Evolutionary conservation across 371 early-diverging fungal species (phyloP).

Genomic region (Haplosporangium sp.): DNA sequence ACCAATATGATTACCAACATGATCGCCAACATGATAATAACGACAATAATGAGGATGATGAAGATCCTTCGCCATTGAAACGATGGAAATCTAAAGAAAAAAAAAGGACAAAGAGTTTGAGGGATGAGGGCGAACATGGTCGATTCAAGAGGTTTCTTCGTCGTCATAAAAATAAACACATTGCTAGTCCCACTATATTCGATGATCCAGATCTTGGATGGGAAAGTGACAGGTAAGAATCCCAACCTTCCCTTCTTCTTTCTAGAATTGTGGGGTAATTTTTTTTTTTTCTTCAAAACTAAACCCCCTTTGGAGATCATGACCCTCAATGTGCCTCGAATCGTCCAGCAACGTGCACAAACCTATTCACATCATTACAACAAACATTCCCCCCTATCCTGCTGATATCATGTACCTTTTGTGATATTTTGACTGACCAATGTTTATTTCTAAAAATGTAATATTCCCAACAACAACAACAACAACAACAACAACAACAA

Average conservation of each 20-base stretch:
- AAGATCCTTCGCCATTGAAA: background rate
- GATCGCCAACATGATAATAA: background rate
- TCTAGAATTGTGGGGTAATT: no score
- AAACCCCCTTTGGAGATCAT: background rate
- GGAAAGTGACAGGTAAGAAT: slow-evolving; percentile 27
- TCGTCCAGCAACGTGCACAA: no score
- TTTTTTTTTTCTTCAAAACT: background rate
- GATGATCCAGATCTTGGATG: slow-evolving; percentile 35
- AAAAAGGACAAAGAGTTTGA: slow-evolving; percentile 30
- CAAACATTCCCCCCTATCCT: slow-evolving; percentile 1
- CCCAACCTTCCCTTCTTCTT: background rate
- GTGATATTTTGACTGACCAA: background rate
- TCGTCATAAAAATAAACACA: slow-evolving; percentile 4
- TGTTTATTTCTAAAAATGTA: background rate
- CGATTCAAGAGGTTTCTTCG: slow-evolving; percentile 33
- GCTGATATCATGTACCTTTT: background rate
- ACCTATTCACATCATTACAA: no score
- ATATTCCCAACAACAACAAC: no score
- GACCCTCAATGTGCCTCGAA: no score
- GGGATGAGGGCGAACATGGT: slow-evolving; percentile 47
- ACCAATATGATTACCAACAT: no score
- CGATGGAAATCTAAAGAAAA: slow-evolving; percentile 14
- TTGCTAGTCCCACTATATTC: slow-evolving; percentile 11
- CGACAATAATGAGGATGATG: slow-evolving; percentile 14
- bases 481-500: no score